Percentiles rank a stretch among this genome's conserved stretches.
These are phyloP conservation scores for Polysphondylium violaceum DNA, from an alignment of 78 protist genomes.

Conservation along the genomic window DNA sequence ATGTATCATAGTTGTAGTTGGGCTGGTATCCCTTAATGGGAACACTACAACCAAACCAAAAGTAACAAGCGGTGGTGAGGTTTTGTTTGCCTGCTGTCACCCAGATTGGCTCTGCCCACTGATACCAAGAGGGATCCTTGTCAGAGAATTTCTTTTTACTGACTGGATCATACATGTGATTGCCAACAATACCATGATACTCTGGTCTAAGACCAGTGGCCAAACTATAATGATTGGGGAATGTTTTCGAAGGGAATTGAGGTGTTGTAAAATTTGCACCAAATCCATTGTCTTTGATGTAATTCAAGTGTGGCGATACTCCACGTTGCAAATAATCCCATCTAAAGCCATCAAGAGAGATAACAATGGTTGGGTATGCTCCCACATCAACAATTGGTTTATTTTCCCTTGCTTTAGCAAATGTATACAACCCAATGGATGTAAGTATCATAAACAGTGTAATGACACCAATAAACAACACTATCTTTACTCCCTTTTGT, in stretches of 20 bases:
- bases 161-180: constrained; percentile 17
- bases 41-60: constrained; percentile 40
- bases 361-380: constrained; percentile 14
- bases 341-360: constrained; percentile 62
- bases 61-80: constrained; percentile 32
- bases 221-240: constrained; percentile 66
- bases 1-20: background rate
- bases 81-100: background rate
- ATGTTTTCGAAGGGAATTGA: constrained; percentile 71
- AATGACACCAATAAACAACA: background rate
- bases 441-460: background rate
- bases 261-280: constrained; percentile 28
- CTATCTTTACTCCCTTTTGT: constrained; percentile 6
- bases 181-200: constrained; percentile 52
- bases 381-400: background rate
- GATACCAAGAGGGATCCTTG: constrained; percentile 24
- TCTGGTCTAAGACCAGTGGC: constrained; percentile 72
- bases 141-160: background rate
- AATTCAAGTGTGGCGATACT: constrained; percentile 25
- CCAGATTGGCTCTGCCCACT: constrained; percentile 71
- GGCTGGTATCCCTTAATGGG: background rate
- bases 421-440: background rate
- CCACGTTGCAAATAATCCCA: constrained; percentile 47
- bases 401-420: background rate
- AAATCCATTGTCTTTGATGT: background rate